Evolutionary conservation across 495 filamentous ascomycete species (phyloP), one percentile per base, ranked within the genome.

Genomic region (Penicillium egyptiacum): DNA sequence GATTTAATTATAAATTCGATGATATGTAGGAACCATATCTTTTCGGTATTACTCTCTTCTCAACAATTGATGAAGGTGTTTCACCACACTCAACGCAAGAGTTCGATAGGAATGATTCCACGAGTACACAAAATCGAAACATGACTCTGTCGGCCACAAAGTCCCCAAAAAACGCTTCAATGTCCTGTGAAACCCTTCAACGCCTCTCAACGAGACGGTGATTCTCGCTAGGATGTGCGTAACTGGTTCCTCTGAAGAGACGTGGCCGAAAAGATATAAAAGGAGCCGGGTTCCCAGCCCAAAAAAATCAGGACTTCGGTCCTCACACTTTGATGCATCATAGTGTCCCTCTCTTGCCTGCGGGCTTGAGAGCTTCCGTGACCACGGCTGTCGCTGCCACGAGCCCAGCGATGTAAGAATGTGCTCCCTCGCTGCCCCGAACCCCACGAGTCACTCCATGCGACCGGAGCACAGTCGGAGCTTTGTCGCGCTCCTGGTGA

Each of bases 281-380:
- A 50, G 31, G 31, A 5, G 31, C 47, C 31, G 11, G 47, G 25
- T 50, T 50, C 47, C 31, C 31, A 25, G 14, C 47, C 31, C 9
- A 50, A 50, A 50, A 50, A 39, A 23, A 28, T 39, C 47, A 50
- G 47, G 47, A 50, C 47, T 50, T 39, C 26, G 26, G 26, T 28
- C 26, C 4, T 28, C 26, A 28, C 26, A 28, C 26, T 28, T 5
- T 5, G 26, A 50, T 50, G 31, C n/a, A 10, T 50, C 17, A 39
- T 39, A 10, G 47, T 50, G 19, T 50, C 31, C 31, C 31, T 50
- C 8, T 50, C n/a, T n/a, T 50, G 19, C 31, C 31, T 50, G 31
- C 47, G 31, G 47, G 31, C 28, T 49, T 35, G 28, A 6, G 26
- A 49, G 30, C 9, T 20, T 49, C 46, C 28, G 17, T 35, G 28